Evolutionary conservation across 2,329 filamentous ascomycete genomes (phyloP), one percentile per base, ranked within the genome.

Genomic region (Scolecobasidium constrictum): DNA sequence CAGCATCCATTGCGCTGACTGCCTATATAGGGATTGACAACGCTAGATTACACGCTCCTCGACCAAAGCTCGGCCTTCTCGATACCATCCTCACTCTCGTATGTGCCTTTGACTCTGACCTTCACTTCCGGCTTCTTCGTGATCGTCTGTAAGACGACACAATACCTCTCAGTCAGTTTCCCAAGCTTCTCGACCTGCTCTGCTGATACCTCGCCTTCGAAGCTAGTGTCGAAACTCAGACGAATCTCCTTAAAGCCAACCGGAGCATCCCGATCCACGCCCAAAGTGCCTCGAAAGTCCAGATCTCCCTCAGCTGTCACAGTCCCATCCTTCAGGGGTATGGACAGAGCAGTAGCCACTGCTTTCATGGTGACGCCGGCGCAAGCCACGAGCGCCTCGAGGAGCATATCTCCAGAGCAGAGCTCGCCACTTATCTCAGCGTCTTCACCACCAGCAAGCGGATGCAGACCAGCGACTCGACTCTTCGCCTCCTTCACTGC

Each of bases 291-390:
- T 40, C 61, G 58, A 51, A 71, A 71, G 46, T 71, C 67, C 39
- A 71, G 46, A 50, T 71, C 67, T 5, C 67, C 67, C 43, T 71
- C 65, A 1, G 63, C 66, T 16, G 48, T 56, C 11, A 71, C 61
- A 1, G 53, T 62, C 2, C 67, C 67, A 2, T 53, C 54, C n/a
- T 53, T 52, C 31, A 71, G 61, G 4, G 63, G 64, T 9, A 71
- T 62, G 1, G 56, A 57, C 39, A 71, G 54, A 2, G 66, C 67
- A 0, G 68, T 71, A 4, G 67, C 64, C 2, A 71, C 68, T 7
- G 68, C 68, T 48, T 69, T 69, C 19, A 71, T 56, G n/a, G 68
- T 71, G 3, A 71, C 67, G 18, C 68, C 68, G 1, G 67, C 64
- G 52, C 68, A 71, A 3, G 68, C 68, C 4, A 72, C 68, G 2